Percentiles rank a stretch among this genome's conserved stretches.
These are phyloP conservation scores for Massariosphaeria phaeospora DNA, from an alignment of 495 filamentous ascomycete species.

Conservation along the genomic window DNA sequence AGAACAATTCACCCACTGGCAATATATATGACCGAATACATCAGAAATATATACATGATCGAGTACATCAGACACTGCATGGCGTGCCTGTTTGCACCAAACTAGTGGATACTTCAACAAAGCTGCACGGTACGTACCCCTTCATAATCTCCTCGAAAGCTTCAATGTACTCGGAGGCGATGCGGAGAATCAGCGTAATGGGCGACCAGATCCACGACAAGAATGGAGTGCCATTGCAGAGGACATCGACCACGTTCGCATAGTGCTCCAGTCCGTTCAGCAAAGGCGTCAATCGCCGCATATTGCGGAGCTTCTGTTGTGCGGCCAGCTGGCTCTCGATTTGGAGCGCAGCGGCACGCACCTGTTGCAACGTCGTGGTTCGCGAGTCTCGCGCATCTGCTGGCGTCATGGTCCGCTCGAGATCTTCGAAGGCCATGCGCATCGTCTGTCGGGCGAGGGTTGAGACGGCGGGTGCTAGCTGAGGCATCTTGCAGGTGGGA, in stretches of 20 bases:
- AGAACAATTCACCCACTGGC: too few relatives aligned
- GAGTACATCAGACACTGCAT: too few relatives aligned
- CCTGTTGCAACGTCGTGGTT: not conserved
- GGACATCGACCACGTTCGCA: constrained; percentile 16
- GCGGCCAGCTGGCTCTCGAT: constrained; percentile 19
- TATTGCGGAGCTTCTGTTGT: constrained; percentile 7
- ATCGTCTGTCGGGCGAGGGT: constrained; percentile 1
- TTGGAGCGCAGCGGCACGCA: not conserved
- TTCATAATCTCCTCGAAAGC: constrained; percentile 17
- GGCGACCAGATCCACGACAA: constrained; percentile 24
- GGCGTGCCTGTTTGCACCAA: too few relatives aligned
- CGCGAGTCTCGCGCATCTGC: not conserved
- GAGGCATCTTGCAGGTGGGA: not conserved
- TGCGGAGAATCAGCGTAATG: constrained; percentile 7
- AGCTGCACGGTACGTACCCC: not conserved
- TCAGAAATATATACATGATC: too few relatives aligned
- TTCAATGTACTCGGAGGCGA: constrained; percentile 3
- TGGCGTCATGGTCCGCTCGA: constrained; percentile 3
- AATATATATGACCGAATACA: too few relatives aligned
- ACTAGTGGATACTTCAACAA: too few relatives aligned
- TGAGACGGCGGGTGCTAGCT: not conserved
- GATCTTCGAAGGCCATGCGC: not conserved
- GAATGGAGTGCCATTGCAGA: constrained; percentile 26
- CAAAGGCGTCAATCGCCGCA: constrained; percentile 18
- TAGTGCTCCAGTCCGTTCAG: constrained; percentile 21